Conservation (phyloP, 164 flowering plant species). For the grape (Vitis vinifera) region ASM3070453v1 NC_081811.1:28394001-28394500, state of each 20-base stretch:
- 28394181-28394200: not conserved
- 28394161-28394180: not conserved
- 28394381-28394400: not conserved
- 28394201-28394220: not conserved
- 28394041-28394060: no score
- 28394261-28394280: constrained; percentile 98
- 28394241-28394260: constrained; percentile 84
- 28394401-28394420: not conserved
- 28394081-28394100: not conserved
- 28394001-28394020: no score
- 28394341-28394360: constrained; percentile 93
- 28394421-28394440: not conserved
- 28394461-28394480: constrained; percentile 92
- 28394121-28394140: not conserved
- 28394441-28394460: constrained; percentile 26
- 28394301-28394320: constrained; percentile 99
- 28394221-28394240: not conserved
- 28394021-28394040: no score
- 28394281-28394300: constrained; percentile 86
- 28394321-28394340: constrained; percentile 96
- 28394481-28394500: constrained; percentile 89
- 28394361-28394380: not conserved
- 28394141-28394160: not conserved
- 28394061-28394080: not conserved
- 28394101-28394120: not conserved